Evolutionary conservation across 768 basidiomycete genomes (phyloP).

Genomic region (Boletus reticulatus): DNA sequence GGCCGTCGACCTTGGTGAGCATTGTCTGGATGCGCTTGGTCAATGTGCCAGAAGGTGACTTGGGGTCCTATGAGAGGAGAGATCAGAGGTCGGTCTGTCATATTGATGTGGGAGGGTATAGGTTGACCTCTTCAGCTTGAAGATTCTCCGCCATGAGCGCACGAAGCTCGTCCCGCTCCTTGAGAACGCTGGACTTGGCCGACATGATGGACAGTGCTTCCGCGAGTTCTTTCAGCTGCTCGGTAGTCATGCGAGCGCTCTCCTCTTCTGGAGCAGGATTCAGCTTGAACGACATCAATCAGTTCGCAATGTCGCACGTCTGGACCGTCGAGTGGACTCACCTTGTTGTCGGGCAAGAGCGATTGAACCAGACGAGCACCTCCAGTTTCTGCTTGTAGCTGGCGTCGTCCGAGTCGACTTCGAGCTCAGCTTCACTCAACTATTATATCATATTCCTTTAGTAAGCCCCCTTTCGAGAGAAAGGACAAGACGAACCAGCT

Average conservation of each 20-base stretch:
- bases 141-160: conserved; percentile 93
- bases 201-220: conserved; percentile 83
- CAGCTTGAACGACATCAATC: conserved; percentile 40
- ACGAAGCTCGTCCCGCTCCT: conserved; percentile 91
- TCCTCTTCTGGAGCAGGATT: conserved; percentile 58
- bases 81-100: neutral
- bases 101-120: neutral
- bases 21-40: conserved; percentile 95
- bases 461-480: neutral
- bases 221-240: no score
- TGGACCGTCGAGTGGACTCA: conserved; percentile 27
- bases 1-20: conserved; percentile 93
- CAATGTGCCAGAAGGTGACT: conserved; percentile 79
- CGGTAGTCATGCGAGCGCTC: conserved; percentile 97
- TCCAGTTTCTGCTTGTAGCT: conserved; percentile 98
- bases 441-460: conserved; percentile 28
- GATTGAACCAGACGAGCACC: conserved; percentile 81
- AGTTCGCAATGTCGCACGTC: neutral
- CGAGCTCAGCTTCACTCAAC: conserved; percentile 96
- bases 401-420: conserved; percentile 90
- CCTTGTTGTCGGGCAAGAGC: conserved; percentile 87
- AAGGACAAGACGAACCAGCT: conserved; percentile 60
- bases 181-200: conserved; percentile 90
- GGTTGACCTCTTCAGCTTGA: conserved; percentile 74
- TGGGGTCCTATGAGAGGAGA: conserved; percentile 54